Evolutionary conservation across 148 eudicot genomes (phyloP), one percentile per base, ranked within the genome.

Genomic region (Spergularia bocconei): DNA sequence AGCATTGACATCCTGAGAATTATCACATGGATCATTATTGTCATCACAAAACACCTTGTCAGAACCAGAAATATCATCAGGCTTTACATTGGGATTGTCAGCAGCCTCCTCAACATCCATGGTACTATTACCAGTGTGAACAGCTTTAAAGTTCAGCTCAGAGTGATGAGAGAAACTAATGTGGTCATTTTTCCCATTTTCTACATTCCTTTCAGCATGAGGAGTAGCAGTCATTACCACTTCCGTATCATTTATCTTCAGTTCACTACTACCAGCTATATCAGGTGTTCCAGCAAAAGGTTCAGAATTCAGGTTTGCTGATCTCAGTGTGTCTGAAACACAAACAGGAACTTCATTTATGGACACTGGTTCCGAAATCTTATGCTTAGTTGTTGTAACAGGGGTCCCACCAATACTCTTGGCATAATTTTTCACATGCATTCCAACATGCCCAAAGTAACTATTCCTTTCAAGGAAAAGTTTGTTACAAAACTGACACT

Each of bases 401-500:
- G 82, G 69, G 74, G 86, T 85, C 62, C 78, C 89, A 75, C 82
- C 87, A 69, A 83, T 80, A 84, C 82, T 82, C 83, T 80, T 88
- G 79, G 74, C 78, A 68, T 90, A 87, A 78, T 84, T 84, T 79
- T 86, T 84, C 58, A 84, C 86, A 78, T 91, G 94, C 72, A 85
- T 84, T 63, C 97, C 95, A 77, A 88, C 85, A 79, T 93, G 97
- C 69, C 90, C 98, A 87, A 88, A 88, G 74, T 86, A 88, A 61
- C 90, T 81, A 79, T 74, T 75, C 79, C 88, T 87, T 79, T 92
- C 95, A 72, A 41, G 58, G 74, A 87, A 92, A 67, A 79, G 80
- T 82, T 85, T 92, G 60, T 86, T 84, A 82, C 94, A 90, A 80
- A 92, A 92, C 64, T 88, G 94, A 81, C 94, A 90, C 78, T 92